Evolutionary conservation across 306 rosid genomes (phyloP), one percentile per base, ranked within the genome.

Genomic region (Arachis hypogaea): DNA sequence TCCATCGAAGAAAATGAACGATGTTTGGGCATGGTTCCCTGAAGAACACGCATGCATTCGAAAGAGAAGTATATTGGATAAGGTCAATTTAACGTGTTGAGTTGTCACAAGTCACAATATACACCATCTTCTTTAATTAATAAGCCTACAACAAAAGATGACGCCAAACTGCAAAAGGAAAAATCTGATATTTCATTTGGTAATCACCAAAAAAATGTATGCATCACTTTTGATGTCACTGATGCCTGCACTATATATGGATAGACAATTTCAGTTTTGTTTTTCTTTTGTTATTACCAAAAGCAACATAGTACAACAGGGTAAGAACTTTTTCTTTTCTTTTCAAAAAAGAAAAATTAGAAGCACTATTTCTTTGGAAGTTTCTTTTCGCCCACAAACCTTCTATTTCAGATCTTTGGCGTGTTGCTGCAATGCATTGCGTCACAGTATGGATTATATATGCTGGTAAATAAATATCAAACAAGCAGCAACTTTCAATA

Each of bases 11-110:
- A 33, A 33, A 43, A 43, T 7, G 7, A 1, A 43, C 7, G 9
- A 43, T 43, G 46, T 43, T 43, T 43, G 46, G 46, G 46, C 46
- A 43, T 43, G 6, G 6, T 43, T 43, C 46, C 9, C 7, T 43
- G 46, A 7, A 43, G 46, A 43, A 43, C 46, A 43, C 46, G 46
- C 7, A 43, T 43, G 46, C 0, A 43, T 43, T 43, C 9, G 46
- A 43, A 43, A 43, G 8, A 43, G 8, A 8, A 3, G 12, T 2
- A 46, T 11, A 46, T 7, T 3, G 66, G 66, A 61, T 61, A n/a
- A 61, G 66, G 47, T 36, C 47, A 12, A 12, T 61, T 42, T 14
- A 8, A 14, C 7, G 68, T 63, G 68, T 40, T 63, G 51, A 63
- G 68, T 11, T 63, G 68, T 63, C 68, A 42, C 36, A 16, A 33